Evolutionary conservation across 768 basidiomycete genomes (phyloP).

Genomic region (Glaciozyma martinii): DNA sequence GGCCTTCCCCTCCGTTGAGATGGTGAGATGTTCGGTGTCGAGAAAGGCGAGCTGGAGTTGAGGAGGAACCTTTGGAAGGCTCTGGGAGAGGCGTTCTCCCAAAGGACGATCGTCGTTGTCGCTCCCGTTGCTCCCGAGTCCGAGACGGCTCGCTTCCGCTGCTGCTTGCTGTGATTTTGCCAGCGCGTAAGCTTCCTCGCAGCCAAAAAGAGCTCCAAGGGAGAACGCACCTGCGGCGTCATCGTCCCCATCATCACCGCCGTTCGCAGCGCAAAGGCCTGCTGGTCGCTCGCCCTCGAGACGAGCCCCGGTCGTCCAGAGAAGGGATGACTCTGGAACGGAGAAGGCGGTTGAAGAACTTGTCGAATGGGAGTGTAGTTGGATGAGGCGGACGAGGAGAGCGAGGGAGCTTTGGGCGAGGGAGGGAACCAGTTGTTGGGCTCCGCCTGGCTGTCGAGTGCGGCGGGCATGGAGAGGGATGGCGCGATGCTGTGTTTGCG

Average conservation of each 20-base stretch:
- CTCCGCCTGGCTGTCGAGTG: background rate
- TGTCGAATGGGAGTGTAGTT: background rate
- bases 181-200: background rate
- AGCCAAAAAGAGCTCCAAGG: background rate
- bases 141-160: background rate
- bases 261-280: background rate
- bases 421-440: background rate
- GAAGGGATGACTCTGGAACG: background rate
- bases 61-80: background rate
- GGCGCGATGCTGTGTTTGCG: slow-evolving; percentile 10
- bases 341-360: background rate
- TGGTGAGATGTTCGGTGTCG: background rate
- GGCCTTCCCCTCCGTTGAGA: background rate
- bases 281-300: background rate
- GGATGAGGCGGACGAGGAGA: background rate
- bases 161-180: background rate
- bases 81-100: slow-evolving; percentile 2
- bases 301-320: background rate
- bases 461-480: slow-evolving; percentile 19
- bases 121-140: background rate
- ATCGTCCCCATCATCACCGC: slow-evolving; percentile 1
- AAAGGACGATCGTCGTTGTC: slow-evolving; percentile 12
- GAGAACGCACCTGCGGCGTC: background rate
- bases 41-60: background rate
- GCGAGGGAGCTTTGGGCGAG: slow-evolving; percentile 12